Percentiles rank a stretch among this genome's conserved stretches.
Evolutionary conservation across 306 rosid genomes (phyloP).

Genomic region (Cicer pinnatifidum): DNA sequence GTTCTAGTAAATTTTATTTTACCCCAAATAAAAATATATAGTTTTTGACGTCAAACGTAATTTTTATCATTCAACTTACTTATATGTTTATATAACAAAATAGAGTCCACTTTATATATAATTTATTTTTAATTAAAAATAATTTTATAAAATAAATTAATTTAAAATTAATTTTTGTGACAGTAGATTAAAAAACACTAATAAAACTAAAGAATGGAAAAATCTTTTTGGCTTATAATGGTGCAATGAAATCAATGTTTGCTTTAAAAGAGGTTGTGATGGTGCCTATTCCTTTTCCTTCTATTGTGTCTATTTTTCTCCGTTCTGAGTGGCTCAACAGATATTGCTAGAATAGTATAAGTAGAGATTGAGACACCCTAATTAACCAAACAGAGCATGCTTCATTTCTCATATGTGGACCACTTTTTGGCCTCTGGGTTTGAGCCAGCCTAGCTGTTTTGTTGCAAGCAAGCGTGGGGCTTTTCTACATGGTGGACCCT

Average conservation of each 20-base stretch:
- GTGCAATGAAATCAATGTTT: conserved; percentile 21
- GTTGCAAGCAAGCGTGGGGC: conserved; percentile 45
- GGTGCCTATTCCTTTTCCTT: conserved; percentile 38
- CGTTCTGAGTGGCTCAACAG: conserved; percentile 40
- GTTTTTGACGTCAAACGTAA: no score
- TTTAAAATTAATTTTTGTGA: no score
- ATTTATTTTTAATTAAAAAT: no score
- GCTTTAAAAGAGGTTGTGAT: conserved; percentile 11
- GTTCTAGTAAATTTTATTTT: no score
- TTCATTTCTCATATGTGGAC: conserved; percentile 34
- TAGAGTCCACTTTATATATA: no score
- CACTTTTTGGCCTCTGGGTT: conserved; percentile 31
- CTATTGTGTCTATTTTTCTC: conserved; percentile 40
- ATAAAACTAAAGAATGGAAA: conserved; percentile 35
- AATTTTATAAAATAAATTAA: no score
- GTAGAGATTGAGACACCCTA: conserved; percentile 45
- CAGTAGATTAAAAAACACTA: not conserved
- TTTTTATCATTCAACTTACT: no score
- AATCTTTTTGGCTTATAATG: conserved; percentile 41
- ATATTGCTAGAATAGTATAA: conserved; percentile 44
- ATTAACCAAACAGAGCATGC: conserved; percentile 45
- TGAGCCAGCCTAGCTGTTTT: conserved; percentile 46
- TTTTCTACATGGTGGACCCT: conserved; percentile 48
- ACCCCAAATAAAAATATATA: no score
- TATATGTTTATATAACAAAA: no score